A percentile compares a stretch with the other conserved stretches of the same genome.
Conservation (phyloP, 257 asterid species). For the Hygrophila difformis region DNA sequence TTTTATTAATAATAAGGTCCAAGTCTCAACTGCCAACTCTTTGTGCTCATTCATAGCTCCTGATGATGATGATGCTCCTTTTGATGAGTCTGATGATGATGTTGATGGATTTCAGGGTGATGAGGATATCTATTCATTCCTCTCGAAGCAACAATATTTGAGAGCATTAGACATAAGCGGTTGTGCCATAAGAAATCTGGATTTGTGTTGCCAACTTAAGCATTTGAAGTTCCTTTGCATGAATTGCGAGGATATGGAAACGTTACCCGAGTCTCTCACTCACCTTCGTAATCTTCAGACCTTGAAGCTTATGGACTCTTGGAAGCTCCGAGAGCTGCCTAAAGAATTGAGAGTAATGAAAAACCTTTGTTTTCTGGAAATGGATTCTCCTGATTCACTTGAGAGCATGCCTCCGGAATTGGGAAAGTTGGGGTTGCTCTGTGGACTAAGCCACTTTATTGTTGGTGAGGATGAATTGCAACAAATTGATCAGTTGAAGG, state of each 20-base stretch:
- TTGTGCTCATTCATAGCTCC: not conserved
- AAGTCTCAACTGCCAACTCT: not conserved
- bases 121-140: not conserved
- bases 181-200: too few species aligned
- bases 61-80: too few species aligned
- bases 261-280: not conserved
- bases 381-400: not conserved
- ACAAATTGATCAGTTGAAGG: slow-evolving; percentile 1
- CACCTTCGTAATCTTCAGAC: slow-evolving; percentile 6
- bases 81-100: too few species aligned
- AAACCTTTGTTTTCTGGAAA: slow-evolving; percentile 1
- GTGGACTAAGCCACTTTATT: not conserved
- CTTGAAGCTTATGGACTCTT: not conserved
- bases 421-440: not conserved
- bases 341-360: slow-evolving; percentile 3
- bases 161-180: too few species aligned
- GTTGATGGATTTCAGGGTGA: too few species aligned
- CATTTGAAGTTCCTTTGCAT: slow-evolving; percentile 11
- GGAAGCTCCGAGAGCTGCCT: not conserved
- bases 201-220: not conserved
- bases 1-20: not conserved
- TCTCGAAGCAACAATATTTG: slow-evolving; percentile 1
- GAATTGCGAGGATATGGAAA: not conserved
- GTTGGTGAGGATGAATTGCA: not conserved
- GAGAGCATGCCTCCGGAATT: not conserved